A percentile compares a stretch with the other conserved stretches of the same genome.
Evolutionary conservation across 2,329 filamentous ascomycete species (phyloP).

Genomic region (Sphaceloma murrayae): DNA sequence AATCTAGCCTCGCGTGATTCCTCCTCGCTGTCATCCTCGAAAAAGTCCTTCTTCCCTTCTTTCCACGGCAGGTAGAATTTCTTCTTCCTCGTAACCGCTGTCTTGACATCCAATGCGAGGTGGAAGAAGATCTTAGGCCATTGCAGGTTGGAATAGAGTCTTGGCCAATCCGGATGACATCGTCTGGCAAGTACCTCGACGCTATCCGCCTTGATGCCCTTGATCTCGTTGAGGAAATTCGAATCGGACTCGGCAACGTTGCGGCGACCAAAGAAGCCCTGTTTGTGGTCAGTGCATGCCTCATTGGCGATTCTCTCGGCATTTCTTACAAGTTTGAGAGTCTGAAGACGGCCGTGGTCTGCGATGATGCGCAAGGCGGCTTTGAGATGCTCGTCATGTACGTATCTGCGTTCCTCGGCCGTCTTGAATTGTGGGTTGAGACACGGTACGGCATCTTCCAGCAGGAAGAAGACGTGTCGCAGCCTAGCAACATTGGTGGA

Average conservation of each 20-base stretch:
- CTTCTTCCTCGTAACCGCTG: background rate
- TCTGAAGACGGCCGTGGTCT: constrained; percentile 34
- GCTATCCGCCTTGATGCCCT: constrained; percentile 56
- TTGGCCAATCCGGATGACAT: constrained; percentile 10
- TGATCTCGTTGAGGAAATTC: constrained; percentile 82
- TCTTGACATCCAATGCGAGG: constrained; percentile 9
- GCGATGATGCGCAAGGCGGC: constrained; percentile 37
- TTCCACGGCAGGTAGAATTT: constrained; percentile 8
- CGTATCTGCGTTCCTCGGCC: constrained; percentile 39
- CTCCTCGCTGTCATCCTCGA: constrained; percentile 10
- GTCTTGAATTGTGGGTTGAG: constrained; percentile 31
- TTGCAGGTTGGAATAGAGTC: constrained; percentile 4
- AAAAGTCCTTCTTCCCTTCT: constrained; percentile 11
- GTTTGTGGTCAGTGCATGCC: background rate
- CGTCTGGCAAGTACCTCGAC: constrained; percentile 6
- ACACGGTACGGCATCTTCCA: constrained; percentile 38
- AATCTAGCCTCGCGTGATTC: constrained; percentile 8
- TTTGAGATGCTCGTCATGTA: constrained; percentile 39
- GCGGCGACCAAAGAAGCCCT: constrained; percentile 12
- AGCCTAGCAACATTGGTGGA: constrained; percentile 38
- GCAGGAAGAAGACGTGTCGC: constrained; percentile 36
- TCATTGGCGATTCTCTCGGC: too few species aligned
- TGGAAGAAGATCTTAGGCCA: constrained; percentile 15
- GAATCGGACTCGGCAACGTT: constrained; percentile 10
- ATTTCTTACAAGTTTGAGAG: constrained; percentile 28